These are phyloP conservation scores for Penicillium steckii DNA, from an alignment of 495 filamentous ascomycete genomes.

Conservation along the genomic window DNA sequence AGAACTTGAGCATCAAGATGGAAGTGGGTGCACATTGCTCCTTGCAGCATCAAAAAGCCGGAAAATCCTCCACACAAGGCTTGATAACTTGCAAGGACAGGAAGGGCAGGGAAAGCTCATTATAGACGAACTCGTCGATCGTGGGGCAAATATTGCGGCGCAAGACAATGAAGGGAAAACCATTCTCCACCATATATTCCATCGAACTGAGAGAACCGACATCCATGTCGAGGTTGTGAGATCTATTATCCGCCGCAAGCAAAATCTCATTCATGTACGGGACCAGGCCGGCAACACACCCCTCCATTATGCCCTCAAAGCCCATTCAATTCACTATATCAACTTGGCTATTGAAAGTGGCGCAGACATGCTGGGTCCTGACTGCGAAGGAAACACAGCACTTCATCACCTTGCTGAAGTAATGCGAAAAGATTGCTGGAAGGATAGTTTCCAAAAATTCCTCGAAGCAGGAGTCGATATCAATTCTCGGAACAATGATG, in stretches of 20 bases:
- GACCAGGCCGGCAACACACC: constrained; percentile 4
- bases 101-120: background rate
- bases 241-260: background rate
- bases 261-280: constrained; percentile 4
- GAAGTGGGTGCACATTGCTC: constrained; percentile 14
- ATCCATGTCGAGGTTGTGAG: background rate
- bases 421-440: background rate
- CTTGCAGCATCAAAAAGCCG: constrained; percentile 1
- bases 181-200: constrained; percentile 8
- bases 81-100: background rate
- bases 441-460: constrained; percentile 7
- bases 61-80: background rate
- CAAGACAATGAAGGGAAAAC: constrained; percentile 16
- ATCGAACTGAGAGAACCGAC: background rate
- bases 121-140: constrained; percentile 5
- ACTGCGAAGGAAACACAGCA: constrained; percentile 16
- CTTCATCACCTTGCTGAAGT: constrained; percentile 14
- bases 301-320: constrained; percentile 6
- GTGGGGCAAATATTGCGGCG: constrained; percentile 8
- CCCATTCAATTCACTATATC: background rate
- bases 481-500: constrained; percentile 10
- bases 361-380: constrained; percentile 14
- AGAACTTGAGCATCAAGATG: constrained; percentile 12
- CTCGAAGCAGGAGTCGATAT: constrained; percentile 10
- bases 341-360: constrained; percentile 14